phyloP scores from a whole-genome alignment of 1,284 basidiomycete species.

The Naganishia liquefaciens region DNA sequence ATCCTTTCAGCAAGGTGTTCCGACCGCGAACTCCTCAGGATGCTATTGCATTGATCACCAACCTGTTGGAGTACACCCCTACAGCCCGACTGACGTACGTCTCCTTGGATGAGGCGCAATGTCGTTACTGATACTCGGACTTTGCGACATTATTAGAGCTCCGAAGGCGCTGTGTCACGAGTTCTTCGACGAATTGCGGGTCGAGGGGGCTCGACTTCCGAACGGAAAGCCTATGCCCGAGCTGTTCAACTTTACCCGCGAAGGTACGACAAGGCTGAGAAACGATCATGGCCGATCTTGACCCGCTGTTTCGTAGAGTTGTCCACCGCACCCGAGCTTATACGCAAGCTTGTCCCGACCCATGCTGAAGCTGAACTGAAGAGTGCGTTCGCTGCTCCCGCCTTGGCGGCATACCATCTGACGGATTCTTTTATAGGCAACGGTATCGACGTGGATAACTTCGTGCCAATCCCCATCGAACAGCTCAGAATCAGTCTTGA shows the following conservation, averaged over 20 bases:
- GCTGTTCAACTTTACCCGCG: conserved; percentile 93
- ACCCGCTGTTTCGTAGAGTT: conserved; percentile 64
- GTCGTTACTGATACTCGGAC: neutral
- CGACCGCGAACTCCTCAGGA: conserved; percentile 93
- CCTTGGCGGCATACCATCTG: neutral
- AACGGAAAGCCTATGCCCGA: conserved; percentile 94
- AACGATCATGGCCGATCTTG: neutral
- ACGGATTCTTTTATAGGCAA: conserved; percentile 57
- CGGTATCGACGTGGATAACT: conserved; percentile 84
- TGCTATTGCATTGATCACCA: conserved; percentile 93
- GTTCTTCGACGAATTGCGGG: conserved; percentile 95
- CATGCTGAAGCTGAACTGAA: conserved; percentile 84
- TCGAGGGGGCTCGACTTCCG: conserved; percentile 87
- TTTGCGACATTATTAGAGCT: conserved; percentile 54
- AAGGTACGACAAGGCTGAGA: conserved; percentile 64
- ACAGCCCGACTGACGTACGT: conserved; percentile 72
- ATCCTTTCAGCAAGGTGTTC: conserved; percentile 97
- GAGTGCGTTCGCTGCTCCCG: conserved; percentile 9
- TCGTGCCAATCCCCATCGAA: conserved; percentile 91
- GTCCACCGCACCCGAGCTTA: conserved; percentile 92
- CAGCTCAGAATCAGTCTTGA: conserved; percentile 87
- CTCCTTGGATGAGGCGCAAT: too few species aligned
- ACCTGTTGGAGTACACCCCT: conserved; percentile 95
- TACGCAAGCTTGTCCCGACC: conserved; percentile 82
- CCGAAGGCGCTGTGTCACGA: conserved; percentile 92